phyloP scores from a whole-genome alignment of 352 stramenopile genomes.

The Pythium plurisporium region DNA sequence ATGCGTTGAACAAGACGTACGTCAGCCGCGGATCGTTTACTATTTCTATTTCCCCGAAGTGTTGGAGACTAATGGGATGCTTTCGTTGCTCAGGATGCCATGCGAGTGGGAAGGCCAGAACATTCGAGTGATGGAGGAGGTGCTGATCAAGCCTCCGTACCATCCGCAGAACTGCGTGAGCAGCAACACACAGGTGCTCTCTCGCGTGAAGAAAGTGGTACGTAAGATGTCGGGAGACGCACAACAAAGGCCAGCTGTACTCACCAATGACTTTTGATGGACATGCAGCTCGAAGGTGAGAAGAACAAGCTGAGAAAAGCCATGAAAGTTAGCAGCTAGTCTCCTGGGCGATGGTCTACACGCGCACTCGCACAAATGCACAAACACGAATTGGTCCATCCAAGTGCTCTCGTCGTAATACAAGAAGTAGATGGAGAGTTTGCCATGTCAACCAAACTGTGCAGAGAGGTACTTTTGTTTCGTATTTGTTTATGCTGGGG shows the following conservation, averaged over 20 bases:
- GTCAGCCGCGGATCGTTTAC: conserved; percentile 4
- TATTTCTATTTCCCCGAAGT: background rate
- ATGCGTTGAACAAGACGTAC: conserved; percentile 88
- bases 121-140: conserved; percentile 83
- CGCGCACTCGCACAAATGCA: background rate
- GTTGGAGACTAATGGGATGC: background rate
- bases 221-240: too few relatives aligned
- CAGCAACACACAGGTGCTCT: conserved; percentile 66
- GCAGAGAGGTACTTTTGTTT: too few relatives aligned
- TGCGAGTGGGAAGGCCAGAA: conserved; percentile 78
- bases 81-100: conserved; percentile 46
- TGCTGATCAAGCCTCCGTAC: conserved; percentile 84
- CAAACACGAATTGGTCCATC: background rate
- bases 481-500: background rate
- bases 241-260: too few relatives aligned
- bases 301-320: conserved; percentile 68
- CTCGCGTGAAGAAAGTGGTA: conserved; percentile 84
- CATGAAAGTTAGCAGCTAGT: conserved; percentile 36
- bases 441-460: too few relatives aligned
- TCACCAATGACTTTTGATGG: too few relatives aligned
- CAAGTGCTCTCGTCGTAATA: too few relatives aligned
- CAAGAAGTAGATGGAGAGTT: too few relatives aligned
- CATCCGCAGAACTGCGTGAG: conserved; percentile 75
- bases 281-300: conserved; percentile 55
- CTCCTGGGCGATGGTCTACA: background rate